phyloP scores from a whole-genome alignment of 345 rosid genomes.

The Geranium rotundifolium region DNA sequence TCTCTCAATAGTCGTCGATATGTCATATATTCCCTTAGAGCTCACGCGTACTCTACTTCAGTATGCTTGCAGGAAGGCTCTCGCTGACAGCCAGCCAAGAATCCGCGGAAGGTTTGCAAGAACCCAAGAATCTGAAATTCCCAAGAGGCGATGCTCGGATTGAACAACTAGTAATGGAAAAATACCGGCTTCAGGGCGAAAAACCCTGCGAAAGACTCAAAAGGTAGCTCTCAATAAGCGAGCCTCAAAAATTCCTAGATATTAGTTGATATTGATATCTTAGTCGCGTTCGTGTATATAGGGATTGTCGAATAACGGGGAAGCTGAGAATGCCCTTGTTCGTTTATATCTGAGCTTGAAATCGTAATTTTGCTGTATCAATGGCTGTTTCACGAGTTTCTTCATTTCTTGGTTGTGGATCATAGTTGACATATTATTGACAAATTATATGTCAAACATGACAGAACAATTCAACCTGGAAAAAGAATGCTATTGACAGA shows the following conservation, averaged over 20 bases:
- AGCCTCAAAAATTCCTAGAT: slow-evolving; percentile 5
- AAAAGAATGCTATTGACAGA: too few relatives aligned
- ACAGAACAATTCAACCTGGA: too few relatives aligned
- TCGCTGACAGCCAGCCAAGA: slow-evolving; percentile 96
- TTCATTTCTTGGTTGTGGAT: too few relatives aligned
- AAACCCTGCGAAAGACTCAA: slow-evolving; percentile 6
- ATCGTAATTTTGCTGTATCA: too few relatives aligned
- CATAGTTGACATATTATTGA: too few relatives aligned
- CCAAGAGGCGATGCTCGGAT: slow-evolving; percentile 29
- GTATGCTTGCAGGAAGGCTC: slow-evolving; percentile 99
- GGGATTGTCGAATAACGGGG: slow-evolving; percentile 23
- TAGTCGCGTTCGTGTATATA: slow-evolving; percentile 8
- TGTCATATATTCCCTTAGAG: not conserved
- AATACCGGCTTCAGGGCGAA: not conserved
- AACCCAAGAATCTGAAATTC: slow-evolving; percentile 48
- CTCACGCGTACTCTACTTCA: slow-evolving; percentile 19
- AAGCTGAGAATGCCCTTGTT: slow-evolving; percentile 13
- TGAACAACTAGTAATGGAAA: not conserved
- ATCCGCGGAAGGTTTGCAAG: slow-evolving; percentile 97
- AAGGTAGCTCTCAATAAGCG: slow-evolving; percentile 21
- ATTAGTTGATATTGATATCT: slow-evolving; percentile 8
- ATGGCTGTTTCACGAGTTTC: too few relatives aligned
- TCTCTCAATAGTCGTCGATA: not conserved
- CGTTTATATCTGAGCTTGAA: slow-evolving; percentile 17
- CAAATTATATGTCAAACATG: too few relatives aligned